Evolutionary conservation across 768 basidiomycete genomes (phyloP).

Genomic region (Termitomyces titanicus): DNA sequence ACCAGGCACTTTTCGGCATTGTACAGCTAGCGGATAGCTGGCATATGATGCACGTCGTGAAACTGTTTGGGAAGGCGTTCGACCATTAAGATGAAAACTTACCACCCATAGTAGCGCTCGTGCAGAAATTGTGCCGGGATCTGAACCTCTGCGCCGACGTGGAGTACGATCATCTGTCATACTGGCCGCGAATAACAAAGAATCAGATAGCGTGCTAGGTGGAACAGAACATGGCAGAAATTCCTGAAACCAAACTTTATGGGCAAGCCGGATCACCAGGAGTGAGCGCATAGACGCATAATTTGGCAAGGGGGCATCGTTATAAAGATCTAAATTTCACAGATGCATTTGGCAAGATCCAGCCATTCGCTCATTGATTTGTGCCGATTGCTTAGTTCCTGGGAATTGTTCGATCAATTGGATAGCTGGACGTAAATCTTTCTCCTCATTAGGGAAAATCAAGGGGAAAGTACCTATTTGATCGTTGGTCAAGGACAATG

Average conservation of each 20-base stretch:
- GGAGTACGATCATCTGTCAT: not conserved
- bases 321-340: not conserved
- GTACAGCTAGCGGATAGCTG: not conserved
- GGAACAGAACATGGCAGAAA: not conserved
- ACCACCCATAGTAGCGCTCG: too few species aligned
- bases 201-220: not conserved
- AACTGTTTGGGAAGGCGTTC: not conserved
- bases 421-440: too few species aligned
- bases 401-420: too few species aligned
- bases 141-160: not conserved
- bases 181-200: not conserved
- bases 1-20: not conserved
- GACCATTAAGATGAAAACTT: not conserved
- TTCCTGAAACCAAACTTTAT: slow-evolving; percentile 8
- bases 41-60: too few species aligned
- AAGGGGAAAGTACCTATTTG: too few species aligned
- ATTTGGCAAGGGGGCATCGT: not conserved
- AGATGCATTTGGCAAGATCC: not conserved
- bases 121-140: too few species aligned
- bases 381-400: not conserved
- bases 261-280: slow-evolving; percentile 13
- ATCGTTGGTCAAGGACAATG: too few species aligned
- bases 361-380: not conserved
- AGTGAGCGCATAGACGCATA: slow-evolving; percentile 9
- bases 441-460: too few species aligned